Percentiles rank a stretch among this genome's conserved stretches.
Evolutionary conservation across 78 protist genomes (phyloP).

Genomic region (Protostelium mycophagum): DNA sequence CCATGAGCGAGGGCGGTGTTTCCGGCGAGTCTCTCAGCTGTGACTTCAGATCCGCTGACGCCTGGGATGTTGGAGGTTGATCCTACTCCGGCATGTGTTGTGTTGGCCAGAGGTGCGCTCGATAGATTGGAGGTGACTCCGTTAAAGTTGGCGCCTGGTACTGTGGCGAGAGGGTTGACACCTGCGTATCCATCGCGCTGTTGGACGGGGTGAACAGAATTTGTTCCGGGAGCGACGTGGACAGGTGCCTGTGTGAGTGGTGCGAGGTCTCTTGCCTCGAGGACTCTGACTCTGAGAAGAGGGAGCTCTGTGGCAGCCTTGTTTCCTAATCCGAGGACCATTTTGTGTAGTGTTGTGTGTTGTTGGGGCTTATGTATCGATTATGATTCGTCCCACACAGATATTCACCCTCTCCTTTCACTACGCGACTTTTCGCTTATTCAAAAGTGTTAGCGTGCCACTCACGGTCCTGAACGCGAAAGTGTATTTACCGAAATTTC

Average conservation of each 20-base stretch:
- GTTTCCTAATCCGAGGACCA: not conserved
- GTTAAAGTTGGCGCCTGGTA: not conserved
- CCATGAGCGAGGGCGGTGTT: not conserved
- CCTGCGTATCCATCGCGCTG: not conserved
- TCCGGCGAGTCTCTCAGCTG: not conserved
- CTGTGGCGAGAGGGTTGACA: not conserved
- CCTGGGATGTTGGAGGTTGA: not conserved
- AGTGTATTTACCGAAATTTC: too few species aligned
- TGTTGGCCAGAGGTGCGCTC: not conserved
- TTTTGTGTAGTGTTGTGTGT: not conserved
- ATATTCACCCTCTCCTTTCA: too few species aligned
- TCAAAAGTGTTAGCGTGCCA: too few species aligned
- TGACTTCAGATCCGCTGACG: not conserved
- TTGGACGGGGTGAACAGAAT: not conserved
- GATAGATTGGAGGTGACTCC: not conserved
- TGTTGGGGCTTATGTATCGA: too few species aligned
- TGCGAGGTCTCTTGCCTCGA: not conserved
- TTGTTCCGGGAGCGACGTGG: not conserved
- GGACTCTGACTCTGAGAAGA: not conserved
- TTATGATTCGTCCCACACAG: too few species aligned
- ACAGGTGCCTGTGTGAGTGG: not conserved
- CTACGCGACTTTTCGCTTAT: too few species aligned
- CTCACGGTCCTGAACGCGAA: too few species aligned
- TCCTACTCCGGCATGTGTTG: too few species aligned
- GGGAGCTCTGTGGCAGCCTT: not conserved